phyloP scores from a whole-genome alignment of 2,329 filamentous ascomycete species.

The Aspergillus fructus region DNA sequence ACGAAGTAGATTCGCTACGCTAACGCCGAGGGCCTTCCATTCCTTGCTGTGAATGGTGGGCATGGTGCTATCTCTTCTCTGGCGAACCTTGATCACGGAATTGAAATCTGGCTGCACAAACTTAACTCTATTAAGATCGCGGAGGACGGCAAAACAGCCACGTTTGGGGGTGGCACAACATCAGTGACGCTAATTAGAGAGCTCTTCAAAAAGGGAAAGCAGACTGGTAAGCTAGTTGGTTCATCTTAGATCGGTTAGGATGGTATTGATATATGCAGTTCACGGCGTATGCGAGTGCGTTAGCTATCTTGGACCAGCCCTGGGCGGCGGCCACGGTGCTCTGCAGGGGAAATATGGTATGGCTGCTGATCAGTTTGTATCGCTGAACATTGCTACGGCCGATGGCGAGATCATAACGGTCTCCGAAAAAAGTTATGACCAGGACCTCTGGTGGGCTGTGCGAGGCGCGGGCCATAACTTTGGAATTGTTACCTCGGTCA shows the following conservation, averaged over 20 bases:
- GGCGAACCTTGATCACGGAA: slow-evolving; percentile 11
- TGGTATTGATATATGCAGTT: slow-evolving; percentile 19
- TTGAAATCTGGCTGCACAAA: slow-evolving; percentile 26
- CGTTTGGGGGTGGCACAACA: slow-evolving; percentile 49
- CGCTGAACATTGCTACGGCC: slow-evolving; percentile 53
- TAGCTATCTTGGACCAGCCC: slow-evolving; percentile 48
- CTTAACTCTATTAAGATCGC: slow-evolving; percentile 32
- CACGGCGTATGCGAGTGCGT: slow-evolving; percentile 56
- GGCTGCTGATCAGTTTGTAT: slow-evolving; percentile 54
- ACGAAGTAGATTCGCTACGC: slow-evolving; percentile 14
- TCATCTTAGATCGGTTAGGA: not conserved
- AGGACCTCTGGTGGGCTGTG: slow-evolving; percentile 56
- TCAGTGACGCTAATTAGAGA: slow-evolving; percentile 47
- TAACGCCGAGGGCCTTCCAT: slow-evolving; percentile 11
- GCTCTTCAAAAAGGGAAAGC: slow-evolving; percentile 53
- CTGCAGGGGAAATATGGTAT: slow-evolving; percentile 56
- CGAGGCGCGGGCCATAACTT: slow-evolving; percentile 58
- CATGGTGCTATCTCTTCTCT: slow-evolving; percentile 13
- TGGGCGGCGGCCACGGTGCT: slow-evolving; percentile 59
- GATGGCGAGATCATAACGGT: slow-evolving; percentile 36
- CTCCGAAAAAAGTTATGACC: not conserved
- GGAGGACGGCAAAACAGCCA: slow-evolving; percentile 46
- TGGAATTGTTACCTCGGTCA: slow-evolving; percentile 52
- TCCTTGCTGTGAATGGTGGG: slow-evolving; percentile 14
- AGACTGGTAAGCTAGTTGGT: slow-evolving; percentile 35